Base-by-base conservation (phyloP, 306 rosid species). In the Rosa multiflora region DNA sequence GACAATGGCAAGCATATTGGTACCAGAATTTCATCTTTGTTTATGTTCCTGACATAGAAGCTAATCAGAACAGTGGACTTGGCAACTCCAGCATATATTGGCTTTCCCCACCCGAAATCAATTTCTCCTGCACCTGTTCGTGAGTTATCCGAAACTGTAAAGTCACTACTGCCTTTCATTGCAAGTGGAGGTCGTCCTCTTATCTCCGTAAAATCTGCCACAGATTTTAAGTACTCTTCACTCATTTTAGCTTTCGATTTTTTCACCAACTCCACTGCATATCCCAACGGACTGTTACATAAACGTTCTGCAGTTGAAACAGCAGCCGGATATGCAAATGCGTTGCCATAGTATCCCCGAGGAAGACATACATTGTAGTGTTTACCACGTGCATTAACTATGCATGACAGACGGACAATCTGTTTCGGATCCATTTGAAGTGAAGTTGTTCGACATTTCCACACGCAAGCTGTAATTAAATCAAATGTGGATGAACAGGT, bases 51-150 rank as follows among this genome's bases (percentile, higher is more conserved):
- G 0, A 75, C 5, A 5, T 6, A 46, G 67, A 21, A 88, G 37
- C 78, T 79, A 2, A 40, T 58, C 43, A 12, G 66, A 13, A 67
- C 84, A 40, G 42, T 62, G 0, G 37, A 1, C 1, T 85, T 84
- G 7, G 83, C 82, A 1, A 6, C 47, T 23, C 88, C 89, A 40
- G 81, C 88, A 78, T 67, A 89, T 5, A 81, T n/a, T 0, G 88
- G 83, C 39, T 78, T 79, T 5, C 90, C 92, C 93, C 89, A 89
- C 12, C 96, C 93, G 35, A 85, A 89, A 46, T 86, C 66, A 1
- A 87, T 52, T 14, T 82, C 77, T 68, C 48, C 63, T 0, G 80
- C 14, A 4, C 61, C 75, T 0, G 56, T 32, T 29, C 72, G 61
- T 10, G 81, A 73, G 43, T 83, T 2, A 43, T 91, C 84, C 0